Evolutionary conservation across 495 filamentous ascomycete species (phyloP), one percentile per base, ranked within the genome.

Genomic region (Penicillium fimorum): DNA sequence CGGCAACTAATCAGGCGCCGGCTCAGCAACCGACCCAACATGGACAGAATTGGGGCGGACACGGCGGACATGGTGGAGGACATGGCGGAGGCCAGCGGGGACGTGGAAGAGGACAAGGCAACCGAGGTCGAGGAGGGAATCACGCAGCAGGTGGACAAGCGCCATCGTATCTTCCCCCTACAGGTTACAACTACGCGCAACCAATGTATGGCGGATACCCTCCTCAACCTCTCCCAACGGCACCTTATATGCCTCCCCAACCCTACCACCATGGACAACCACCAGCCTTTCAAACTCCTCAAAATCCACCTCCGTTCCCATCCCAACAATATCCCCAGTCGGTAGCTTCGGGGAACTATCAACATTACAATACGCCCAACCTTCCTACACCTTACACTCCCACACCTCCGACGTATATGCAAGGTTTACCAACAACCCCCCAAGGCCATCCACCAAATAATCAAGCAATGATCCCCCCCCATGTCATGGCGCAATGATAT

Each of bases 401-500:
- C 11, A 70, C 65, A 48, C 45, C 67, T 13, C 61, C 68, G 20
- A 17, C 59, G 20, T 75, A 71, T 50, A 50, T 67, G 46, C 35
- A 71, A 10, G 60, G 47, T 35, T 32, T 65, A 11, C 55, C 67
- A 22, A 46, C 59, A 33, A 56, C 65, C 18, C 70, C 70, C 15
- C 68, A 67, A 63, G 43, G 32, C 5, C 53, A 63, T 2, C 62
- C 54, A 5, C 38, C 67, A 20, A 64, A 68, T 50, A 79, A 78
- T 57, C 72, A 77, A 15, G 73, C 78, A 43, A 66, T 84, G 53
- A 82, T 87, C 77, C 81, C 78, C 78, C 1, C 79, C 81, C 0
- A 78, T 85, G 57, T 78, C 77, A 29, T 82, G 84, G 73, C 81
- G 82, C 3, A 80, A 81, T 66, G 82, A 84, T 38, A 63, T 68